Evolutionary conservation across 768 basidiomycete genomes (phyloP), one percentile per base, ranked within the genome.

Genomic region (Panellus pusillus): DNA sequence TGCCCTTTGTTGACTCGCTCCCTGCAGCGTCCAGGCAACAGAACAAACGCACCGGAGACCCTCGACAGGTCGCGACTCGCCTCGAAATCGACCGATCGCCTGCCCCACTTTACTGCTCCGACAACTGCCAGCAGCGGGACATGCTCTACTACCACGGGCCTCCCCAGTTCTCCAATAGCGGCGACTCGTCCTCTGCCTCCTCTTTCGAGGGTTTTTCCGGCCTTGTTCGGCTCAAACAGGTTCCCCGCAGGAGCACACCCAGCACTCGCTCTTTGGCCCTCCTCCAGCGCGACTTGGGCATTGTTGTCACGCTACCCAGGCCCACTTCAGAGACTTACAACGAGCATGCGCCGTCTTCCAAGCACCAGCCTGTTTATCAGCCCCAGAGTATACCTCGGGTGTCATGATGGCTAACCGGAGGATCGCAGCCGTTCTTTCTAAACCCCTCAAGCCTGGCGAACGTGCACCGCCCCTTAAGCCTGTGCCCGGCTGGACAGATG

Each of bases 101-200:
- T n/a, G 83, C 81, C 1, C 89, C 89, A 17, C 79, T 92, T 54
- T 92, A 93, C 72, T 93, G 90, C 70, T 91, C 89, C 1, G 87
- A 89, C 57, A 80, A 86, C 63, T 93, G 90, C 66, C 76, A 80
- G 55, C 67, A 84, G 38, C 71, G 72, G 37, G 90, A 92, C 67
- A 65, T 84, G 61, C 72, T 74, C 62, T 67, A 67, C 61, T 63
- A 63, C 24, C 66, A 72, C 36, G 71, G 71, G 32, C 70, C 66
- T 46, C 70, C 78, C 43, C 74, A 74, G 31, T 52, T 48, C 72
- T 76, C 63, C 66, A 78, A 58, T 80, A 75, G 66, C 66, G 81
- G 32, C 3, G 32, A 35, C 3, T 35, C 32, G 11, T 35, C 32
- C 32, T 35, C 32, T 14, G 6, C 31, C 31, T 35, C 32, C 32